phyloP scores from a whole-genome alignment of 495 filamentous ascomycete species.

The Diplogelasinospora grovesii region DNA sequence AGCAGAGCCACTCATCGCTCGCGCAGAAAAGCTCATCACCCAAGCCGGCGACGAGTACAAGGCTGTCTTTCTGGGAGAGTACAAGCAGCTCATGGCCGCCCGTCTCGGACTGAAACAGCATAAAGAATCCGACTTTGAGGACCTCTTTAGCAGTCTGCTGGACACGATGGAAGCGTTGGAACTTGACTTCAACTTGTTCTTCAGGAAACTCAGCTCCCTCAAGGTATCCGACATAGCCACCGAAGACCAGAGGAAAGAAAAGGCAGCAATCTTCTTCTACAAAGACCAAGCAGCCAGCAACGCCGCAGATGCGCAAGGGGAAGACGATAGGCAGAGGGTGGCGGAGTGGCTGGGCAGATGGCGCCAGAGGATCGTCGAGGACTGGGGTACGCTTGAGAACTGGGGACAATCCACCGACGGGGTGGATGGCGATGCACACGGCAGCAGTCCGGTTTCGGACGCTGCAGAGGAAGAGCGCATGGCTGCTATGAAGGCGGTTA shows the following conservation, averaged over 20 bases:
- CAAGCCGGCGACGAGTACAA: constrained; percentile 79
- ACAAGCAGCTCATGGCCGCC: constrained; percentile 71
- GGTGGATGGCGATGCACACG: constrained; percentile 17
- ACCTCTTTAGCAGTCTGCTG: constrained; percentile 69
- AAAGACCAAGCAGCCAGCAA: constrained; percentile 52
- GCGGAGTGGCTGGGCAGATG: constrained; percentile 72
- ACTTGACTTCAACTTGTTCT: constrained; percentile 89
- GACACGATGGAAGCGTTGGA: constrained; percentile 72
- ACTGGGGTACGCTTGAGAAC: constrained; percentile 70
- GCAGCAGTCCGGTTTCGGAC: constrained; percentile 28
- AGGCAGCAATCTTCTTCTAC: constrained; percentile 64
- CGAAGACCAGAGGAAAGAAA: constrained; percentile 48
- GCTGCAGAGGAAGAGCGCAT: constrained; percentile 55
- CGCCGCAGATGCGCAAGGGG: constrained; percentile 47
- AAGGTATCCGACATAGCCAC: constrained; percentile 52
- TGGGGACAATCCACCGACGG: constrained; percentile 28
- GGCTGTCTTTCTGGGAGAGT: constrained; percentile 75
- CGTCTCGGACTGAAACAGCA: constrained; percentile 65
- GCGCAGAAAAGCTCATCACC: constrained; percentile 76
- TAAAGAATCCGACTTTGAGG: constrained; percentile 67
- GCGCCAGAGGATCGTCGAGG: constrained; percentile 58
- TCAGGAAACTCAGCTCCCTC: constrained; percentile 63
- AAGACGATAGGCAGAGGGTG: constrained; percentile 55
- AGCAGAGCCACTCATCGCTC: constrained; percentile 56
- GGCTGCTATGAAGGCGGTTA: constrained; percentile 69